Evolutionary conservation across 768 basidiomycete genomes (phyloP).

Genomic region (Saitozyma podzolica): DNA sequence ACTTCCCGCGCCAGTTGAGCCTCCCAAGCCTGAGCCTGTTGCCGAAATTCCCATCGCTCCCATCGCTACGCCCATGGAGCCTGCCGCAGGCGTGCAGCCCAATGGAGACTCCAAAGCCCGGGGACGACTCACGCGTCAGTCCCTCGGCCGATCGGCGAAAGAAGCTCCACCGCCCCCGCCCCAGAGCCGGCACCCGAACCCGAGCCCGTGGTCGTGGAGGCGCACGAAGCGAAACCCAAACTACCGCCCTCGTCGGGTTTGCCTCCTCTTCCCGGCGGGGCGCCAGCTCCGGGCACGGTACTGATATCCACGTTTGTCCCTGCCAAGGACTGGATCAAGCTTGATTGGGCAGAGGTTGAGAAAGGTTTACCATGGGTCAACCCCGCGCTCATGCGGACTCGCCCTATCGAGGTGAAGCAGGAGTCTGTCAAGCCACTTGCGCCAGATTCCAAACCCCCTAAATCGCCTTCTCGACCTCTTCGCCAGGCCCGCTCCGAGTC

Average conservation of each 20-base stretch:
- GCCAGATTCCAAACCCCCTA: not conserved
- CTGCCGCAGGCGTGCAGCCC: not conserved
- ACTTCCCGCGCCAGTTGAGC: not conserved
- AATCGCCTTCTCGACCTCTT: not conserved
- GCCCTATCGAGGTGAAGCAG: not conserved
- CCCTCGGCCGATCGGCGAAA: conserved; percentile 25
- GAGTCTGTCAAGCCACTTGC: not conserved
- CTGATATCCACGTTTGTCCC: conserved; percentile 32
- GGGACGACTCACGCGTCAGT: conserved; percentile 16
- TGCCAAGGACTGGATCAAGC: conserved; percentile 21
- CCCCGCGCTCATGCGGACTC: not conserved
- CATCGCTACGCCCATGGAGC: not conserved
- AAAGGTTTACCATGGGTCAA: conserved; percentile 36
- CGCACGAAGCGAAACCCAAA: not conserved
- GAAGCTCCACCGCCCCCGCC: not conserved
- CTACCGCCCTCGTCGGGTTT: not conserved
- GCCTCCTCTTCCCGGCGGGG: conserved; percentile 17
- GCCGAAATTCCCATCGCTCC: conserved; percentile 1
- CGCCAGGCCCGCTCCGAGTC: not conserved
- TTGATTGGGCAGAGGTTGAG: conserved; percentile 28
- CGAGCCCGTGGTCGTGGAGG: no score
- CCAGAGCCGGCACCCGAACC: conserved; percentile 10
- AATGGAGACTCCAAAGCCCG: not conserved
- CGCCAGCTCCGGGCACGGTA: conserved; percentile 27
- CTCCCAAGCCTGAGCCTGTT: not conserved